These are phyloP conservation scores for Phytophthora constricta DNA, from an alignment of 352 stramenopile genomes.

Conservation along the genomic window DNA sequence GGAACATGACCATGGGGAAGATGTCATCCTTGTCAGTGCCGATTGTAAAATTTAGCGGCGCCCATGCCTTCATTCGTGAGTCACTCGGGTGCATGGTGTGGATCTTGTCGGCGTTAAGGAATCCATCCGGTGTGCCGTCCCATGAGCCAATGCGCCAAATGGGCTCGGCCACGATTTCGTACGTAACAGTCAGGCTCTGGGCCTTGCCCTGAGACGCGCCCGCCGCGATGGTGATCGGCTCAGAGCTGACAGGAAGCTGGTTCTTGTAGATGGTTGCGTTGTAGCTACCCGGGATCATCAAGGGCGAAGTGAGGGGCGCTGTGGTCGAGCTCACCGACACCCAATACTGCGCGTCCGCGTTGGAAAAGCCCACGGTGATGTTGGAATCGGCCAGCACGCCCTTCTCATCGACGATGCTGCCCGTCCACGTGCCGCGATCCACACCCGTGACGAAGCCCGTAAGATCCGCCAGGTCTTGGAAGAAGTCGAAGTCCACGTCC, in stretches of 20 bases:
- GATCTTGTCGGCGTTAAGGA: conserved; percentile 65
- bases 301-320: conserved; percentile 43
- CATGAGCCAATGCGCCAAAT: conserved; percentile 61
- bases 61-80: conserved; percentile 44
- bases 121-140: conserved; percentile 57
- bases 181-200: conserved; percentile 36
- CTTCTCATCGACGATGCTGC: conserved; percentile 41
- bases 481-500: conserved; percentile 54
- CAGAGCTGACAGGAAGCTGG: conserved; percentile 51
- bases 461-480: conserved; percentile 45
- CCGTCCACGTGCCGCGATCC: conserved; percentile 41
- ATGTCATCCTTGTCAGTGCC: conserved; percentile 29
- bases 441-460: conserved; percentile 47
- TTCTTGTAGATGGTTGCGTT: conserved; percentile 65
- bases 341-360: conserved; percentile 62
- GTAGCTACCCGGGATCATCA: conserved; percentile 57
- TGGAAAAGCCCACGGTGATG: conserved; percentile 50
- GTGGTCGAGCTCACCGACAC: conserved; percentile 22
- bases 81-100: conserved; percentile 62
- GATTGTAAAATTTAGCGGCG: conserved; percentile 35
- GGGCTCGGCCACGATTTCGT: conserved; percentile 22
- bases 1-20: conserved; percentile 63
- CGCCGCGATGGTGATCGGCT: conserved; percentile 31
- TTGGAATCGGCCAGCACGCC: conserved; percentile 31
- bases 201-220: conserved; percentile 13